These are phyloP conservation scores for Coemansia sp. DNA, from an alignment of 192 early-diverging fungal genomes.

Conservation along the genomic window DNA sequence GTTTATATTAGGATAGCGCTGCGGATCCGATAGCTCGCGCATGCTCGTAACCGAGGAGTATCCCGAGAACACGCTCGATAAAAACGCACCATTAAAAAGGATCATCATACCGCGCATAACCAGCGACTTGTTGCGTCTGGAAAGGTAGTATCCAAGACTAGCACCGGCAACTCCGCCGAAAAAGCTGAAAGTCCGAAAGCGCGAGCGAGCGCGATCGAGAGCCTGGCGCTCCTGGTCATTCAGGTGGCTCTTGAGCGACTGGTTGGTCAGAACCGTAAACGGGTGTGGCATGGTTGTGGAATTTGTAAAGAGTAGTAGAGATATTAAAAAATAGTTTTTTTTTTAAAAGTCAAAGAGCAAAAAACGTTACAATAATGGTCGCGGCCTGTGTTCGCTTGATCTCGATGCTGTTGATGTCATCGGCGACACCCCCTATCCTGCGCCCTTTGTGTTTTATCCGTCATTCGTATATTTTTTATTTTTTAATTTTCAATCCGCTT, in stretches of 20 bases:
- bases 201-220: constrained; percentile 6
- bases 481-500: constrained; percentile 1
- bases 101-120: constrained; percentile 14
- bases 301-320: not conserved
- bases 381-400: not conserved
- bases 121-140: constrained; percentile 15
- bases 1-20: constrained; percentile 38
- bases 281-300: constrained; percentile 21
- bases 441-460: not conserved
- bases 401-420: not conserved
- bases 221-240: constrained; percentile 21
- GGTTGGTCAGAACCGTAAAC: constrained; percentile 9
- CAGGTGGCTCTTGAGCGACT: constrained; percentile 28
- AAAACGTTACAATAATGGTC: not conserved
- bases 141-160: constrained; percentile 21
- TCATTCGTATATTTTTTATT: not conserved
- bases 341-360: not conserved
- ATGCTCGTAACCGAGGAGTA: constrained; percentile 11
- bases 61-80: constrained; percentile 1
- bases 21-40: constrained; percentile 19
- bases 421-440: no score
- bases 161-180: constrained; percentile 17
- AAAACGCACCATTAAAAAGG: constrained; percentile 15
- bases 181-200: not conserved
- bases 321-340: not conserved